phyloP scores from a whole-genome alignment of 306 rosid genomes.

The Acacia confusa region DNA sequence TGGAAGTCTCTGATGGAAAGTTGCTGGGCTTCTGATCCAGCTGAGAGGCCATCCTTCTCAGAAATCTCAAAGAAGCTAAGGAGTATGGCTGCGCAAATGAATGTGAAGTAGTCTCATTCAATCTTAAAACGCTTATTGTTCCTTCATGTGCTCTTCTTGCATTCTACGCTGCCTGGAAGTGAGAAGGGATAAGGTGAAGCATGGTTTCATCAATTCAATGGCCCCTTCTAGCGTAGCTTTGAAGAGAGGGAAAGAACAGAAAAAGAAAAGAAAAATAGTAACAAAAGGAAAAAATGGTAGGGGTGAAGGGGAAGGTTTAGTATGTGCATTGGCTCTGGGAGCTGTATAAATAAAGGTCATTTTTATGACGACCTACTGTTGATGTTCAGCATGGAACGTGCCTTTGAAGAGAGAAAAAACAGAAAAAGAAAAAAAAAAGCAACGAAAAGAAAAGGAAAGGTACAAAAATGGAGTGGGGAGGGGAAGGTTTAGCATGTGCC shows the following conservation, averaged over 20 bases:
- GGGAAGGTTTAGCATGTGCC: conserved; percentile 24
- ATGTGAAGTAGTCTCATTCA: conserved; percentile 62
- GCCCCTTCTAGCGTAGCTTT: conserved; percentile 42
- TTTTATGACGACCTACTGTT: not conserved
- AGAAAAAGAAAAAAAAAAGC: not conserved
- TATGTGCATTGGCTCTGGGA: conserved; percentile 40
- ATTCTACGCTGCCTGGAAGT: conserved; percentile 47
- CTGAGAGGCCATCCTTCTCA: conserved; percentile 84
- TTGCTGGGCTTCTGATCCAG: conserved; percentile 92
- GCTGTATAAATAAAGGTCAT: conserved; percentile 45
- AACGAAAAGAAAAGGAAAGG: not conserved
- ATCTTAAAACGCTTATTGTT: conserved; percentile 25
- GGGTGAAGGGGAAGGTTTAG: not conserved
- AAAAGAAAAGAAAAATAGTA: not conserved
- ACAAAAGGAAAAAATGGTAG: not conserved
- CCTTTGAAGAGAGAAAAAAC: not conserved
- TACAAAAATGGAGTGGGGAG: not conserved
- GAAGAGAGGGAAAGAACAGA: not conserved
- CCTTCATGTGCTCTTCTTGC: not conserved
- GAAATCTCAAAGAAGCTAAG: conserved; percentile 95
- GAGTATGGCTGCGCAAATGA: conserved; percentile 95
- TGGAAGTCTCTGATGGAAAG: conserved; percentile 97
- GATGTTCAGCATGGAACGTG: conserved; percentile 9
- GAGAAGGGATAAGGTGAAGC: conserved; percentile 55
- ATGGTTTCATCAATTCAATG: conserved; percentile 45